These are phyloP conservation scores for Nothophaeocryptopus gaeumannii DNA, from an alignment of 2,329 filamentous ascomycete genomes.

Conservation along the genomic window DNA sequence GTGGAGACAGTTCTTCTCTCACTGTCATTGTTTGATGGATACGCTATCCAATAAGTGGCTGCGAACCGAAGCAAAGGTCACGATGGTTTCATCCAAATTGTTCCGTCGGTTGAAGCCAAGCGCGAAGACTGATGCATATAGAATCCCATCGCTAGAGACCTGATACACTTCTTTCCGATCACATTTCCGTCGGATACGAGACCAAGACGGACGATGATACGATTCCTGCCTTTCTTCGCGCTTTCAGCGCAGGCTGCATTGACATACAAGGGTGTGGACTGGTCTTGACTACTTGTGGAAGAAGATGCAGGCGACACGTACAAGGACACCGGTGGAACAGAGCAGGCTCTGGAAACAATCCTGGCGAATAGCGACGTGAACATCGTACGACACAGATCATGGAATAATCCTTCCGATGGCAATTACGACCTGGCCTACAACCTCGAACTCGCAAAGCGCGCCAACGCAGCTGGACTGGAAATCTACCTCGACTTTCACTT, in stretches of 20 bases:
- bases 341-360: constrained; percentile 29
- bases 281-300: constrained; percentile 36
- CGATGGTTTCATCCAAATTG: no score
- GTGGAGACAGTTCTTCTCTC: no score
- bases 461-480: constrained; percentile 30
- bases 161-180: no score
- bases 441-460: constrained; percentile 35
- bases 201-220: no score
- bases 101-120: no score
- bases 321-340: constrained; percentile 32
- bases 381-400: constrained; percentile 31
- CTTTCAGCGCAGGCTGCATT: constrained; percentile 6
- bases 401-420: constrained; percentile 31
- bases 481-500: constrained; percentile 39
- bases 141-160: no score
- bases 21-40: no score
- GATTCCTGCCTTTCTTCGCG: no score
- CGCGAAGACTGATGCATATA: no score
- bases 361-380: constrained; percentile 25
- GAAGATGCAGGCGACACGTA: constrained; percentile 36
- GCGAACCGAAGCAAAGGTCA: no score
- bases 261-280: constrained; percentile 39
- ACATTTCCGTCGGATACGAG: no score
- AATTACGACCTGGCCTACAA: constrained; percentile 35
- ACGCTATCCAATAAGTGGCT: no score